Evolutionary conservation across 2,329 filamentous ascomycete species (phyloP).

Genomic region (Fusarium nanum): DNA sequence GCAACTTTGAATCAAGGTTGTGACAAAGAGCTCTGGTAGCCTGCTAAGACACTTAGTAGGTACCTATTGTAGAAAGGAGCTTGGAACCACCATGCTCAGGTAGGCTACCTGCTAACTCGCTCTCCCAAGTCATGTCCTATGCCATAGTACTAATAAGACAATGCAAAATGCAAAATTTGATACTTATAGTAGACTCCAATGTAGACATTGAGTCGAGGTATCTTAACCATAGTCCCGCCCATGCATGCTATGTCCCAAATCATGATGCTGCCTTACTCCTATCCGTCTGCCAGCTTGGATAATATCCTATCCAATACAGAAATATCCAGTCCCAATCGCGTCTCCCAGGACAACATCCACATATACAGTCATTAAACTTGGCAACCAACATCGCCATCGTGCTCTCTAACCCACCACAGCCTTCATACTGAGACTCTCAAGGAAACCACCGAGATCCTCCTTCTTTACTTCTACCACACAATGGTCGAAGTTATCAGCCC

Average conservation of each 20-base stretch:
- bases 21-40: background rate
- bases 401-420: constrained; percentile 73
- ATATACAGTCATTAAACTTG: constrained; percentile 19
- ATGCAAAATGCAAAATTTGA: background rate
- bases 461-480: constrained; percentile 98
- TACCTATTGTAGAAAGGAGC: background rate
- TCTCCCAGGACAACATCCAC: constrained; percentile 17
- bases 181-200: background rate
- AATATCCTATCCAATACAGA: constrained; percentile 23
- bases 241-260: constrained; percentile 35
- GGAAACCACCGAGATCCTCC: constrained; percentile 89
- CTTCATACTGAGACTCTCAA: constrained; percentile 93
- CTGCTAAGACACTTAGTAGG: background rate
- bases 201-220: constrained; percentile 32
- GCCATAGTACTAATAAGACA: background rate
- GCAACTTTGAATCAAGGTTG: background rate
- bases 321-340: constrained; percentile 13
- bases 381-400: background rate
- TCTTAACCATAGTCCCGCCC: constrained; percentile 35
- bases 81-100: background rate
- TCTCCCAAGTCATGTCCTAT: background rate
- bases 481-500: constrained; percentile 97
- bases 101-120: background rate
- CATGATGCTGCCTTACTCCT: constrained; percentile 39
- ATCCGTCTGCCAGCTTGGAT: constrained; percentile 11